A percentile compares a stretch with the other conserved stretches of the same genome.
These are phyloP conservation scores for Stagonosporopsis vannaccii DNA, from an alignment of 2,329 filamentous ascomycete species.

Conservation along the genomic window DNA sequence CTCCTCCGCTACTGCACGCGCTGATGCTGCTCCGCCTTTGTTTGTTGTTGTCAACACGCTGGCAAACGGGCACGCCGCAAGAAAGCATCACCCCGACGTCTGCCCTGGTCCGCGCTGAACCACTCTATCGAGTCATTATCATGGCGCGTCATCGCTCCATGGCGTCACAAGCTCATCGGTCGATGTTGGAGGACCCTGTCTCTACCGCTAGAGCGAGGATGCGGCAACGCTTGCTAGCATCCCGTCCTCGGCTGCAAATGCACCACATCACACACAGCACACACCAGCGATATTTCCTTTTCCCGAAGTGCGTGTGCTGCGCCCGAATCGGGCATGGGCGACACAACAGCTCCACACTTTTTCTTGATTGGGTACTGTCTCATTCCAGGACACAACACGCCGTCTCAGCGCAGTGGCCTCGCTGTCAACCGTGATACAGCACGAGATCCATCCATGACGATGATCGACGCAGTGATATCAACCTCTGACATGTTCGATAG, in stretches of 20 bases:
- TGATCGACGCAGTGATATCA: background rate
- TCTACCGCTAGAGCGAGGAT: slow-evolving; percentile 11
- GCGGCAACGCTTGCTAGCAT: slow-evolving; percentile 24
- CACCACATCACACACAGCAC: slow-evolving; percentile 43
- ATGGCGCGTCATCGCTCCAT: background rate
- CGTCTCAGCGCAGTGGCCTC: slow-evolving; percentile 20
- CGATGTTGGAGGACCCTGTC: slow-evolving; percentile 18
- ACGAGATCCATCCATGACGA: slow-evolving; percentile 18
- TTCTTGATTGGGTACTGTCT: slow-evolving; percentile 31
- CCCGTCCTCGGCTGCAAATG: slow-evolving; percentile 26
- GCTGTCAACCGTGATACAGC: slow-evolving; percentile 21
- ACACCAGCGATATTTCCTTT: slow-evolving; percentile 34
- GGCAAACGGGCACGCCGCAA: slow-evolving; percentile 5
- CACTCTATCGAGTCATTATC: background rate
- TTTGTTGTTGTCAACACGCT: slow-evolving; percentile 13
- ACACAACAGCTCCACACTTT: slow-evolving; percentile 17
- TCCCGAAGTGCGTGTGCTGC: slow-evolving; percentile 22
- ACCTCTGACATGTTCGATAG: slow-evolving; percentile 1
- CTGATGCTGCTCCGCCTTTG: slow-evolving; percentile 1
- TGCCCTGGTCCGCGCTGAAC: slow-evolving; percentile 4
- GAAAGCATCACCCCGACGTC: slow-evolving; percentile 5
- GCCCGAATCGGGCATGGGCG: slow-evolving; percentile 25
- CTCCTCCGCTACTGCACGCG: slow-evolving; percentile 26
- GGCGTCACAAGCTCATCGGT: slow-evolving; percentile 20
- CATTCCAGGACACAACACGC: slow-evolving; percentile 11